Percentiles rank a stretch among this genome's conserved stretches.
Evolutionary conservation across 768 basidiomycete genomes (phyloP).

Genomic region (Termitomyces bulborhizus): DNA sequence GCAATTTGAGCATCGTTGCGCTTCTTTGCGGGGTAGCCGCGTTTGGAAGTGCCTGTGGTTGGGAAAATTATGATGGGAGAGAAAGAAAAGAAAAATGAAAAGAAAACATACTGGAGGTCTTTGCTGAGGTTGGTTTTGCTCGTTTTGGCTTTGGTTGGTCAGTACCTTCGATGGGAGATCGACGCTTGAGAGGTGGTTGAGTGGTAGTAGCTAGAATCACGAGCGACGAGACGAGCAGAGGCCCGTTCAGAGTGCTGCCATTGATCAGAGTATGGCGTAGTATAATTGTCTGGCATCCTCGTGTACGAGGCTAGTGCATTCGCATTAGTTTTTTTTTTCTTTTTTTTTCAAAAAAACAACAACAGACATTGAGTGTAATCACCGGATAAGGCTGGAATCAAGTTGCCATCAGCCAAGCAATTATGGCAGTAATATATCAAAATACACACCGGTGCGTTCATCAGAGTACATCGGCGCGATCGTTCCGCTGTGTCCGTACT

Average conservation of each 20-base stretch:
- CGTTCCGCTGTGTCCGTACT: not conserved
- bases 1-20: slow-evolving; percentile 63
- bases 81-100: not conserved
- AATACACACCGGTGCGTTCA: slow-evolving; percentile 47
- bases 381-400: slow-evolving; percentile 30
- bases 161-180: slow-evolving; percentile 25
- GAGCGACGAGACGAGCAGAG: slow-evolving; percentile 54
- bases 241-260: slow-evolving; percentile 51
- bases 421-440: not conserved
- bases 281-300: slow-evolving; percentile 12
- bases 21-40: slow-evolving; percentile 68
- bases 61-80: not conserved
- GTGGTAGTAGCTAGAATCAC: slow-evolving; percentile 21
- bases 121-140: slow-evolving; percentile 28
- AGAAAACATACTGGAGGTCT: slow-evolving; percentile 2
- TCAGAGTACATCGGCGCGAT: slow-evolving; percentile 44
- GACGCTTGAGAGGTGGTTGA: slow-evolving; percentile 22
- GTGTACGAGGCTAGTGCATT: not conserved
- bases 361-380: slow-evolving; percentile 36
- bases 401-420: slow-evolving; percentile 3
- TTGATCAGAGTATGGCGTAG: slow-evolving; percentile 10
- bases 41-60: slow-evolving; percentile 41
- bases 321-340: too few relatives aligned
- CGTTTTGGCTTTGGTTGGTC: slow-evolving; percentile 32
- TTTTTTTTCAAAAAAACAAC: not conserved